Percentiles rank a stretch among this genome's conserved stretches.
phyloP scores from a whole-genome alignment of 2,329 filamentous ascomycete genomes.

The Aspergillus quadrilineatus region DNA sequence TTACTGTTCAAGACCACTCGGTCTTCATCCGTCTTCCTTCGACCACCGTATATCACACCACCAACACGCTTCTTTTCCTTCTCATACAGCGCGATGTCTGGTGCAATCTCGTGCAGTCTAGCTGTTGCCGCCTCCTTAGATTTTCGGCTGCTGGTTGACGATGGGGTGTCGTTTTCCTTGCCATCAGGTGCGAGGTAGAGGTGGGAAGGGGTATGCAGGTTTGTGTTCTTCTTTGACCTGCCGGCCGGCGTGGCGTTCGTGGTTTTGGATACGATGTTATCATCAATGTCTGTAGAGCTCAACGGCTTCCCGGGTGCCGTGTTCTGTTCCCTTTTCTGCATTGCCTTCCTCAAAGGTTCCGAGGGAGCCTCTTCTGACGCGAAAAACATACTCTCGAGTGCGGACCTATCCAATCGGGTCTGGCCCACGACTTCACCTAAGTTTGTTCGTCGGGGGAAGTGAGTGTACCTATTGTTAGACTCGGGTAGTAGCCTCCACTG shows the following conservation, averaged over 20 bases:
- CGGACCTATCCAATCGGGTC: conserved; percentile 73
- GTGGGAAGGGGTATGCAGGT: conserved; percentile 54
- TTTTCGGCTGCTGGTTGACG: conserved; percentile 73
- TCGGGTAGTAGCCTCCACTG: conserved; percentile 75
- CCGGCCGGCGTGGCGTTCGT: conserved; percentile 28
- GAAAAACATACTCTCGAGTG: conserved; percentile 69
- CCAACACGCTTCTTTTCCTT: conserved; percentile 85
- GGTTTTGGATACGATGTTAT: conserved; percentile 17
- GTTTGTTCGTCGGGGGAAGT: conserved; percentile 87
- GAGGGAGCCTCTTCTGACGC: conserved; percentile 32
- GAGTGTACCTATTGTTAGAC: conserved; percentile 72
- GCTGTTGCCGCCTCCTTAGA: conserved; percentile 84
- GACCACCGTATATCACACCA: conserved; percentile 61
- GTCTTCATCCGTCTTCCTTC: conserved; percentile 47
- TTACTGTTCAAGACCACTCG: conserved; percentile 34
- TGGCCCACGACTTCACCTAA: conserved; percentile 90
- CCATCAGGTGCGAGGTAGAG: conserved; percentile 55
- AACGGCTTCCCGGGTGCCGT: conserved; percentile 18
- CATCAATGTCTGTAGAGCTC: conserved; percentile 22
- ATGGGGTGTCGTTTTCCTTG: conserved; percentile 84
- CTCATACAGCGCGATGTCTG: conserved; percentile 86
- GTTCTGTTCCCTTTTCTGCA: conserved; percentile 40
- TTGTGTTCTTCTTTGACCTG: conserved; percentile 31
- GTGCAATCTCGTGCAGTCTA: conserved; percentile 71
- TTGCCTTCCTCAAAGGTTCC: conserved; percentile 25